phyloP scores from a whole-genome alignment of 1,284 basidiomycete species.

The Pyrrhoderma lamaoense region DNA sequence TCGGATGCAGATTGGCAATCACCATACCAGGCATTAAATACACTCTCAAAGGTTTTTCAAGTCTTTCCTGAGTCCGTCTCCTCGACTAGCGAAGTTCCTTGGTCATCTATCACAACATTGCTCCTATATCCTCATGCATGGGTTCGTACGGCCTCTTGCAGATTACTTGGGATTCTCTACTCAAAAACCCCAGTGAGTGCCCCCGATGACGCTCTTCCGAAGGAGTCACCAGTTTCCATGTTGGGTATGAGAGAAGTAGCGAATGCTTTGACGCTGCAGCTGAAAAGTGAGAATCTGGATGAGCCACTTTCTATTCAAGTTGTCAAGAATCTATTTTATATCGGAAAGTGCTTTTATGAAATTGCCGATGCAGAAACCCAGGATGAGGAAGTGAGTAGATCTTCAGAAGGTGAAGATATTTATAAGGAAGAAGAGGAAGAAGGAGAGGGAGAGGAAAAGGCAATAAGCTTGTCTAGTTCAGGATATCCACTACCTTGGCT shows the following conservation, averaged over 20 bases:
- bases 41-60: constrained; percentile 58
- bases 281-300: constrained; percentile 80
- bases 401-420: constrained; percentile 27
- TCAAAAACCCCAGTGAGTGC: constrained; percentile 37
- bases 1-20: constrained; percentile 65
- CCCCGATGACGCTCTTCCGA: constrained; percentile 24
- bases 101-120: constrained; percentile 59
- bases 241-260: constrained; percentile 65
- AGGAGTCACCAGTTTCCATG: constrained; percentile 40
- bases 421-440: constrained; percentile 27
- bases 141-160: constrained; percentile 81
- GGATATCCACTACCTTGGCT: constrained; percentile 72
- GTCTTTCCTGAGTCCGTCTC: constrained; percentile 44
- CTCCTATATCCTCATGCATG: constrained; percentile 91
- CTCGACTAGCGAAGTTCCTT: constrained; percentile 43
- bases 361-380: constrained; percentile 22
- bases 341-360: constrained; percentile 78
- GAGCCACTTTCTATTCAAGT: constrained; percentile 75
- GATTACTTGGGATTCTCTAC: constrained; percentile 72
- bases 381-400: constrained; percentile 29
- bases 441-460: constrained; percentile 28
- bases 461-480: constrained; percentile 33
- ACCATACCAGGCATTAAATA: constrained; percentile 75
- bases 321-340: constrained; percentile 91
- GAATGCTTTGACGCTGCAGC: constrained; percentile 69